Conservation (phyloP, 1,284 basidiomycete genomes). For the Ceratorhiza oryzae-sativae region DNA sequence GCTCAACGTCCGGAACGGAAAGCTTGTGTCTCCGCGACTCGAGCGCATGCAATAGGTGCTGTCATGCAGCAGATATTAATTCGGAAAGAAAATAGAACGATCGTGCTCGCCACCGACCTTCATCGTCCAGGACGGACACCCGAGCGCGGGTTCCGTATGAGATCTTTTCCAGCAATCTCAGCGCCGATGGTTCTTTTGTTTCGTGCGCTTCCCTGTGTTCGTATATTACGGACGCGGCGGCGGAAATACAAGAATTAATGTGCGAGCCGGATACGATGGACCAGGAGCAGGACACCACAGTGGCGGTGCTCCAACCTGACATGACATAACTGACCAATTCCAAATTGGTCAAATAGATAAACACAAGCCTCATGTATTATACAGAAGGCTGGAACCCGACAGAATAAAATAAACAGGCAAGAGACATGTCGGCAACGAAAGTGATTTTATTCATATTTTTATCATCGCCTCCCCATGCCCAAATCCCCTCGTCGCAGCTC, state of each 20-base stretch:
- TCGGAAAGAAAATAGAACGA: not conserved
- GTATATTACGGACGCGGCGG: not conserved
- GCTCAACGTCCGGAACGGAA: constrained; percentile 63
- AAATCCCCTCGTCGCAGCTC: constrained; percentile 2
- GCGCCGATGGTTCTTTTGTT: not conserved
- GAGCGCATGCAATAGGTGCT: constrained; percentile 77
- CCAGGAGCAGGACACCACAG: not conserved
- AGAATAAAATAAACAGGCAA: not conserved
- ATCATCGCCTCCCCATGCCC: not conserved
- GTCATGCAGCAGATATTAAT: not conserved
- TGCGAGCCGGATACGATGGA: constrained; percentile 4
- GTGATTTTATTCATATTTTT: not conserved
- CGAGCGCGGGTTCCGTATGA: constrained; percentile 1
- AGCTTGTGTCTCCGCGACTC: constrained; percentile 69
- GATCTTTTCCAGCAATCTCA: not conserved
- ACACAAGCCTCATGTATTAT: not conserved
- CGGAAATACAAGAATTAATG: not conserved
- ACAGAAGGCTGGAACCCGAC: not conserved
- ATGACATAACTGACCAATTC: not conserved
- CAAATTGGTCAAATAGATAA: not conserved
- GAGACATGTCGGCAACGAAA: not conserved
- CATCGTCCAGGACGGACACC: not conserved
- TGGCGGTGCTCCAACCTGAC: constrained; percentile 19
- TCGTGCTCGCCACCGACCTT: not conserved
- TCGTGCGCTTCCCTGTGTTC: not conserved